A percentile compares a stretch with the other conserved stretches of the same genome.
phyloP scores from a whole-genome alignment of 306 rosid species.

The Vigna trinervia region DNA sequence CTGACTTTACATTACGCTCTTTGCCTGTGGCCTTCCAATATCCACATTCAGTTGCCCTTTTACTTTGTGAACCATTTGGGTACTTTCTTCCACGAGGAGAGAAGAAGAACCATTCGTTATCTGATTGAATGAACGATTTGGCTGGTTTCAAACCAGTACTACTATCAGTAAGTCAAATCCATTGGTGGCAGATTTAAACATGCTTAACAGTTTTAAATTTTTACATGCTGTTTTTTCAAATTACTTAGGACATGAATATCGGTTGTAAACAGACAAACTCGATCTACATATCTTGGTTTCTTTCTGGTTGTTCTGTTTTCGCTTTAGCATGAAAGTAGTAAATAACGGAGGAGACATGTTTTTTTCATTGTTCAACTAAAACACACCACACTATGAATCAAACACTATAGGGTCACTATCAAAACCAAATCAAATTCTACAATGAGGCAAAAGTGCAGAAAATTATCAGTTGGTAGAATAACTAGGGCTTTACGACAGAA shows the following conservation, averaged over 20 bases:
- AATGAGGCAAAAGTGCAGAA: not conserved
- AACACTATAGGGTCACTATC: not conserved
- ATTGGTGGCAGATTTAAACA: not conserved
- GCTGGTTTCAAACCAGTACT: constrained; percentile 61
- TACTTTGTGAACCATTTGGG: constrained; percentile 92
- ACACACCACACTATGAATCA: not conserved
- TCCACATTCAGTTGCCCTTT: constrained; percentile 86
- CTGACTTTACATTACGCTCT: constrained; percentile 86
- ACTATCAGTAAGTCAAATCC: constrained; percentile 35
- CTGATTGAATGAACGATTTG: constrained; percentile 73
- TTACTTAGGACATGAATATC: not conserved
- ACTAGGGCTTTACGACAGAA: too few species aligned
- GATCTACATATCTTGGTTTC: not conserved
- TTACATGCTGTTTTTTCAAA: not conserved
- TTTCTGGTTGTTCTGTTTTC: constrained; percentile 14
- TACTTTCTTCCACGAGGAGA: constrained; percentile 94
- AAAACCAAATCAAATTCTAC: constrained; percentile 12
- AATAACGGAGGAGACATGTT: not conserved
- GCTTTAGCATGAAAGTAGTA: not conserved
- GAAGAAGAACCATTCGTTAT: constrained; percentile 96
- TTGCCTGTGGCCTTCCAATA: constrained; percentile 99
- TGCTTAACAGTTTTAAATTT: not conserved
- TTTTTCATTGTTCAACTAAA: not conserved
- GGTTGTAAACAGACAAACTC: not conserved
- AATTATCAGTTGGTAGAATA: not conserved